These are phyloP conservation scores for Cucurbitaria berberidis DNA, from an alignment of 2,329 filamentous ascomycete genomes.

Conservation along the genomic window DNA sequence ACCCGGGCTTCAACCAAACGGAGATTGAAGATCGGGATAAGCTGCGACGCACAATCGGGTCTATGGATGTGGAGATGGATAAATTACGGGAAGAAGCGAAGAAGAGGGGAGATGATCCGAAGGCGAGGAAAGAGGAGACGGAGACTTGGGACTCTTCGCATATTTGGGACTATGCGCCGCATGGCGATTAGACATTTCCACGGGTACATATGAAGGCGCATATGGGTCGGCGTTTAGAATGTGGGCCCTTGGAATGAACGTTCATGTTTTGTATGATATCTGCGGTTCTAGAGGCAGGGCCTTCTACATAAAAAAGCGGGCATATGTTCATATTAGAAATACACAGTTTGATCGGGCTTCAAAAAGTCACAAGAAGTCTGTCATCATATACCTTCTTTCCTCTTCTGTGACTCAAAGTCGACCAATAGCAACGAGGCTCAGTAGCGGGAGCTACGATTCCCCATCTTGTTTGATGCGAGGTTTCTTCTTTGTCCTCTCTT, in stretches of 20 bases:
- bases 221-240: constrained; percentile 17
- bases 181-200: constrained; percentile 16
- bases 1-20: constrained; percentile 24
- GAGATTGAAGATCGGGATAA: constrained; percentile 27
- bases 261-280: background rate
- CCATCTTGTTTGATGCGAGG: no score
- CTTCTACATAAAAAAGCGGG: background rate
- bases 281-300: background rate
- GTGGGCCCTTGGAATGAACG: background rate
- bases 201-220: constrained; percentile 12
- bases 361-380: no score
- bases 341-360: no score
- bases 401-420: no score
- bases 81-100: constrained; percentile 36
- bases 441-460: no score
- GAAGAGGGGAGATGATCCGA: constrained; percentile 43
- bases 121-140: constrained; percentile 40
- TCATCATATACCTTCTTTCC: no score
- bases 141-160: constrained; percentile 42
- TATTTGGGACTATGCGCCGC: constrained; percentile 47
- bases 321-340: background rate
- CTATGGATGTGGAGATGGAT: constrained; percentile 39
- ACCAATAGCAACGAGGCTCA: no score
- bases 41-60: constrained; percentile 25
- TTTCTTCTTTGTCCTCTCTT: no score